Evolutionary conservation across 192 early-diverging fungal genomes (phyloP), one percentile per base, ranked within the genome.

Genomic region (Polychytrium aggregatum): DNA sequence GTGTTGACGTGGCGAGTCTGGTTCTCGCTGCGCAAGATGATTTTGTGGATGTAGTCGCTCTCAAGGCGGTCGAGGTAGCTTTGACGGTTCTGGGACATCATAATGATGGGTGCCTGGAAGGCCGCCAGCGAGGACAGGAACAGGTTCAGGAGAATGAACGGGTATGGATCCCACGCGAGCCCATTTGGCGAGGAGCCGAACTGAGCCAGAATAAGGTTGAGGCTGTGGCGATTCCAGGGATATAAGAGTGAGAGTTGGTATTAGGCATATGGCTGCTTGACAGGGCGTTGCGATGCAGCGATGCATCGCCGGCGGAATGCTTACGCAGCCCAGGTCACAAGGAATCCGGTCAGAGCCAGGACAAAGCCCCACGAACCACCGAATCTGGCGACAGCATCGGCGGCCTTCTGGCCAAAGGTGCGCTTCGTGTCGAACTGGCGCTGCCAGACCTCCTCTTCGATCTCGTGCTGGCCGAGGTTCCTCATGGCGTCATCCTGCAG

Each of bases 71-170:
- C 69, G n/a, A 63, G 21, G 22, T 49, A 61, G 14, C 57, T 20
- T 47, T 67, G 64, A 1, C 69, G 22, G 43, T 71, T 71, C 44
- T 71, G 69, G 3, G 64, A 63, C 69, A 71, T 71, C 69, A 71
- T 71, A 41, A 71, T 71, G 40, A 71, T 42, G 25, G 69, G 69
- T 9, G 61, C 69, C 53, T 71, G 69, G 18, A 60, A 42, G 18
- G 64, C 63, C 10, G 69, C 69, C 27, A 71, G 14, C 43, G 52
- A 59, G 17, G 46, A 52, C 37, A 71, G 42, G 26, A 71, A 51
- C 31, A 71, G 46, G 49, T 71, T 71, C 18, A 71, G 60, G 6
- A 71, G 40, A 40, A 61, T 67, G 52, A 64, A 71, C 13, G 69
- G 69, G 34, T 59, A 71, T 16, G 58, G 52, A 50, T 67, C 64